Evolutionary conservation across 495 filamentous ascomycete genomes (phyloP), one percentile per base, ranked within the genome.

Genomic region (Penicillium nucicola): DNA sequence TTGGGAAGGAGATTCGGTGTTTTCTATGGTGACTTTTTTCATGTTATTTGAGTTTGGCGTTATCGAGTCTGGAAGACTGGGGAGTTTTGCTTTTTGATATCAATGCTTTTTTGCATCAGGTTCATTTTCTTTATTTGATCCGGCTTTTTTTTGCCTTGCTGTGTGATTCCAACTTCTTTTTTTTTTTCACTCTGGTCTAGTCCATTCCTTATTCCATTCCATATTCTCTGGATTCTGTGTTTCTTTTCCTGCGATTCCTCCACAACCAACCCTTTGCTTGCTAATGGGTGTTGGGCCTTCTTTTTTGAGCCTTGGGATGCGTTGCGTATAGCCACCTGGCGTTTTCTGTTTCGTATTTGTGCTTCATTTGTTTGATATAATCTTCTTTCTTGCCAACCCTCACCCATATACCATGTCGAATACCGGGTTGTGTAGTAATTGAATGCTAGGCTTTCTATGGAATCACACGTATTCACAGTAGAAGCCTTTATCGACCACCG

Each of bases 31-130:
- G 14, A 35, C 9, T 18, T 35, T 33, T 48, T 35, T 43, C 14
- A 25, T 45, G 15, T 40, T 44, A 14, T 30, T 32, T 28, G n/a
- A 42, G 35, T 38, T 19, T 41, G 46, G 46, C 37, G 46, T 35
- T 48, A 32, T 33, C 17, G 25, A 19, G 46, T 40, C 35, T 48
- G 17, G 46, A 37, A 41, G 25, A 48, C n/a, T 39, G 17, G 46
- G 46, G 45, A 22, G 28, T 40, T 48, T 33, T 41, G 34, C 10
- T 17, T 41, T 43, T 45, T 44, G 41, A 49, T 49, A 55, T 50
- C 46, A 55, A 38, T 30, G 20, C 39, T 43, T 30, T 30, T 45
- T 39, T 46, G 45, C 45, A 48, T 40, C 35, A 12, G 17, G 13
- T 40, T 32, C 11, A 13, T 45, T 20, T 38, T 37, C 17, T n/a